A percentile compares a stretch with the other conserved stretches of the same genome.
Conservation (phyloP, 768 basidiomycete genomes). For the Termitomyces titanicus region DNA sequence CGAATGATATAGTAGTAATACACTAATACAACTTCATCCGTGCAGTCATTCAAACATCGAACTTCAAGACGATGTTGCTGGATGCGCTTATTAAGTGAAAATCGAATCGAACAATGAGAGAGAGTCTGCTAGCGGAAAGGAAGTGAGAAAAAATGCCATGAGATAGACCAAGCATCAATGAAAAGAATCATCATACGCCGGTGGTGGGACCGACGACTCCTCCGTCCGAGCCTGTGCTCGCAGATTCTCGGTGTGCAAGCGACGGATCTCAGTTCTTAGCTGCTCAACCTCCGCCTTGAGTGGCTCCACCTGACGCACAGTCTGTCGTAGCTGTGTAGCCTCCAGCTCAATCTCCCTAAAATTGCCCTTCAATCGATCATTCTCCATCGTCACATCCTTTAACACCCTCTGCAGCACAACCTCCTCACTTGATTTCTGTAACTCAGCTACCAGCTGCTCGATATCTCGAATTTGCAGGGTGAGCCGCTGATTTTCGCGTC, state of each 20-base stretch:
- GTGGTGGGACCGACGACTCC: conserved; percentile 12
- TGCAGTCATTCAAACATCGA: neutral
- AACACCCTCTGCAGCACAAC: conserved; percentile 21
- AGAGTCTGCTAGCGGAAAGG: neutral
- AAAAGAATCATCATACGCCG: conserved; percentile 14
- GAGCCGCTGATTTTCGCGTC: conserved; percentile 30
- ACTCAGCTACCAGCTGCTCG: conserved; percentile 25
- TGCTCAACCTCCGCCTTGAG: conserved; percentile 9
- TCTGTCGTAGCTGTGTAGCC: conserved; percentile 5
- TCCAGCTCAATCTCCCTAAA: conserved; percentile 21
- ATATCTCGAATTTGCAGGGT: conserved; percentile 28
- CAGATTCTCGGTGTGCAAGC: conserved; percentile 9
- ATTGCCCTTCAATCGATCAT: conserved; percentile 29
- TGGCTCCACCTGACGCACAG: conserved; percentile 3
- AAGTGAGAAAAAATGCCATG: neutral
- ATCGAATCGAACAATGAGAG: neutral
- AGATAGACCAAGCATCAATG: neutral
- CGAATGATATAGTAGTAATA: too few relatives aligned
- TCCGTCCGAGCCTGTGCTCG: conserved; percentile 2
- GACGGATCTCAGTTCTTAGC: conserved; percentile 12
- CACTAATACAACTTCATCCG: too few relatives aligned
- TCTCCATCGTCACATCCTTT: conserved; percentile 30
- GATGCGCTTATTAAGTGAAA: neutral
- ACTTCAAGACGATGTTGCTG: neutral
- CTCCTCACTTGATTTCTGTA: conserved; percentile 27